phyloP scores from a whole-genome alignment of 495 filamentous ascomycete species.

The Amphirosellinia nigrospora region DNA sequence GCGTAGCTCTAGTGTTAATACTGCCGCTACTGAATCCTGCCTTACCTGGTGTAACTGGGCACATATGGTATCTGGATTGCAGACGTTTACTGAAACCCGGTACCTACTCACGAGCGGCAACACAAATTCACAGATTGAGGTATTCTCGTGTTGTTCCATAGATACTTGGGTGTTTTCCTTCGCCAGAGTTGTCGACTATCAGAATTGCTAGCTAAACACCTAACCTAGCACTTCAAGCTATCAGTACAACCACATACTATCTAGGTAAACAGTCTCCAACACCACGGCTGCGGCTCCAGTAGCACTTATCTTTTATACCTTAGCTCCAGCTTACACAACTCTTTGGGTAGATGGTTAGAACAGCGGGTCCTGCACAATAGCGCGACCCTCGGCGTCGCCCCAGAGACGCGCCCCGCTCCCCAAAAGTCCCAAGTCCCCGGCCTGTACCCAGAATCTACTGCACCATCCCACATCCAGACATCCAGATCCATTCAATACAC shows the following conservation, averaged over 20 bases:
- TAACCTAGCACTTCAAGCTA: background rate
- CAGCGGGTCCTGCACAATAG: slow-evolving; percentile 30
- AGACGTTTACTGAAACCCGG: slow-evolving; percentile 1
- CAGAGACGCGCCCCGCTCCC: slow-evolving; percentile 29
- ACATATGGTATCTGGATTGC: background rate
- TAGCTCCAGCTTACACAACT: background rate
- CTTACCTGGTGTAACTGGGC: slow-evolving; percentile 11
- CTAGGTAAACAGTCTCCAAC: background rate
- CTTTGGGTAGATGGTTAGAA: background rate
- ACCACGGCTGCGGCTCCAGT: background rate
- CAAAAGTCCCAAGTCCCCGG: slow-evolving; percentile 13
- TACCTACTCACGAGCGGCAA: background rate
- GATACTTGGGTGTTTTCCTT: background rate
- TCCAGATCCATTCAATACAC: slow-evolving; percentile 22
- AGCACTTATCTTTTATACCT: background rate
- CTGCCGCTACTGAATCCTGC: background rate
- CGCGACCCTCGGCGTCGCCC: slow-evolving; percentile 41
- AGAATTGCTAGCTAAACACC: background rate
- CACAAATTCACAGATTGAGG: background rate
- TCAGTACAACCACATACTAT: background rate
- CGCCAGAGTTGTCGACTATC: background rate
- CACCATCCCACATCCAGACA: slow-evolving; percentile 20
- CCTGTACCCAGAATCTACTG: slow-evolving; percentile 22
- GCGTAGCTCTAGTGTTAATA: background rate
- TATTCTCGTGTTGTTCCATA: background rate